These are phyloP conservation scores for Pythium graminicola DNA, from an alignment of 352 stramenopile genomes.

Conservation along the genomic window DNA sequence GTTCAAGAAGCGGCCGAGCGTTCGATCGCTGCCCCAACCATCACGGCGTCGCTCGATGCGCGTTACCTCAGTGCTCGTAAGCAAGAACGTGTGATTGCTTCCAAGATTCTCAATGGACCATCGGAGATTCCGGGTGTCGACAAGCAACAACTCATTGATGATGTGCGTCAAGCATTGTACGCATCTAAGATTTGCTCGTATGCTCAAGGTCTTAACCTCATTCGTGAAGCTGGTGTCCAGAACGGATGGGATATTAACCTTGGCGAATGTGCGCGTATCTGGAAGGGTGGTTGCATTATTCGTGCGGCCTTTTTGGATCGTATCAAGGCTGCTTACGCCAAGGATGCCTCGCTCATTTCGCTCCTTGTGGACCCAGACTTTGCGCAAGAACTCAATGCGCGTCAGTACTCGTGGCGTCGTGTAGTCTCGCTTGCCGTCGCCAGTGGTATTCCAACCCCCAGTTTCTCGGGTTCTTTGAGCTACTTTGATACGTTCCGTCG, in stretches of 20 bases:
- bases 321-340: slow-evolving; percentile 94
- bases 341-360: slow-evolving; percentile 91
- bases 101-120: slow-evolving; percentile 91
- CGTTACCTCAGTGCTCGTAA: slow-evolving; percentile 96
- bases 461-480: slow-evolving; percentile 89
- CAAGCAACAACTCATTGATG: slow-evolving; percentile 94
- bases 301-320: slow-evolving; percentile 95
- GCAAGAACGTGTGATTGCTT: slow-evolving; percentile 92
- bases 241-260: slow-evolving; percentile 97
- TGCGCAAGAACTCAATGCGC: slow-evolving; percentile 90
- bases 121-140: slow-evolving; percentile 88
- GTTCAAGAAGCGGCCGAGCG: slow-evolving; percentile 94
- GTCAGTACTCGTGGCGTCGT: slow-evolving; percentile 94
- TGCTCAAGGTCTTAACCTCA: slow-evolving; percentile 94
- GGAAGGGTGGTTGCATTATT: slow-evolving; percentile 99
- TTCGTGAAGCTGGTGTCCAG: slow-evolving; percentile 91
- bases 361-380: slow-evolving; percentile 98
- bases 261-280: slow-evolving; percentile 96
- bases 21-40: slow-evolving; percentile 95
- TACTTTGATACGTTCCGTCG: slow-evolving; percentile 99
- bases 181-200: slow-evolving; percentile 99
- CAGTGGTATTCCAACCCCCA: slow-evolving; percentile 89
- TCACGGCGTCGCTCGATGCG: slow-evolving; percentile 94
- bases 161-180: slow-evolving; percentile 96
- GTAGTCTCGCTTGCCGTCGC: slow-evolving; percentile 95